Evolutionary conservation across 2,329 filamentous ascomycete species (phyloP), one percentile per base, ranked within the genome.

Genomic region (Parasarocladium wereldwijsianum): DNA sequence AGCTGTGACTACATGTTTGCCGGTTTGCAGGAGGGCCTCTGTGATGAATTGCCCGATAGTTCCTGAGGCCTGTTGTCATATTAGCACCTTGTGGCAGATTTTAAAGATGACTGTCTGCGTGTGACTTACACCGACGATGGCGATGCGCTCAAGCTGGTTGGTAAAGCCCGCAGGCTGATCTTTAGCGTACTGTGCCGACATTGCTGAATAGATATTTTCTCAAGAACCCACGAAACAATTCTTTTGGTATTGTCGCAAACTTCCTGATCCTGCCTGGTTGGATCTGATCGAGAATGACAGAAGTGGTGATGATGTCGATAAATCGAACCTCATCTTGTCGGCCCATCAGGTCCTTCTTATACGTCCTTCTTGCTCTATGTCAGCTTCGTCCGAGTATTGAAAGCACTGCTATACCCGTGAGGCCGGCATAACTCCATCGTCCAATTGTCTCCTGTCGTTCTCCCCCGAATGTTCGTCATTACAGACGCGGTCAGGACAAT

Each of bases 1-100:
- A 12, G 64, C 68, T 0, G 63, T 71, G 15, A 72, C 45, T 4
- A 44, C 52, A 39, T 71, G 66, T 40, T 59, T 65, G 20, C 62
- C 62, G 0, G 54, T 58, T 16, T 56, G 41, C 1, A 70, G 48
- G 0, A 74, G 57, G 4, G 47, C 54, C 3, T 45, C 38, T 0
- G 53, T 42, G 25, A 66, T 52, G 37, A 51, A 38, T 5, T 41
- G 45, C 22, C 61, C 61, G 22, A 63, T 40, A n/a, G 43, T 49
- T 18, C 61, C 61, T 11, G 45, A 46, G 8, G 51, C 58, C 60
- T 49, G 12, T 18, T 2, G 14, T 19, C 51, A 12, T 14, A n/a
- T 23, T 21, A n/a, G 9, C 15, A 5, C 8, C 14, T 25, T 6
- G 15, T n/a, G 8, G 19, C 10, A 11, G 4, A 21, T 15, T 8